phyloP scores from a whole-genome alignment of 805 yeast species.

The Teunomyces gatunensis region DNA sequence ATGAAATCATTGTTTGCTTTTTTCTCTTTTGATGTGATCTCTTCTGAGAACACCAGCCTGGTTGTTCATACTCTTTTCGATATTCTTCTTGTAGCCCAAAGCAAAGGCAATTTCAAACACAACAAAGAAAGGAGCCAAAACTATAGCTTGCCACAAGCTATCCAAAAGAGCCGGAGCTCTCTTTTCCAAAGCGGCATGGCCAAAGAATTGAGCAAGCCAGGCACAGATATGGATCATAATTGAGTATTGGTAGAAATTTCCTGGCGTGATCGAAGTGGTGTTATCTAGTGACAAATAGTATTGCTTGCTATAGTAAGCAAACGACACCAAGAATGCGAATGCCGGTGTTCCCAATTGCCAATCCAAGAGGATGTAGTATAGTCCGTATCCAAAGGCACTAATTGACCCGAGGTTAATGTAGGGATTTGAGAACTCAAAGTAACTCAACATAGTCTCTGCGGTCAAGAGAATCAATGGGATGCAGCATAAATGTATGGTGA shows the following conservation, averaged over 20 bases:
- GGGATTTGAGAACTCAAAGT: conserved; percentile 18
- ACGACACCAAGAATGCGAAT: conserved; percentile 19
- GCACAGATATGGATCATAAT: conserved; percentile 47
- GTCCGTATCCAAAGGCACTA: conserved; percentile 46
- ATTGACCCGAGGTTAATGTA: conserved; percentile 47
- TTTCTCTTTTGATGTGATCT: conserved; percentile 24
- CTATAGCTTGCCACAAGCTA: conserved; percentile 78
- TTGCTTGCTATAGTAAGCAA: conserved; percentile 20
- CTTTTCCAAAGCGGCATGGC: conserved; percentile 80
- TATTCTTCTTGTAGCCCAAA: conserved; percentile 57
- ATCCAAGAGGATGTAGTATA: conserved; percentile 62
- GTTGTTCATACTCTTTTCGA: conserved; percentile 49
- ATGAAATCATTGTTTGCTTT: not conserved
- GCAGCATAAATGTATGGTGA: conserved; percentile 70
- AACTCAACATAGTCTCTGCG: conserved; percentile 35
- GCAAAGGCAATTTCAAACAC: conserved; percentile 70
- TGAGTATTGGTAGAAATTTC: conserved; percentile 28
- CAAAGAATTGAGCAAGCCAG: conserved; percentile 85
- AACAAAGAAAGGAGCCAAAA: conserved; percentile 89
- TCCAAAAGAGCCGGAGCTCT: conserved; percentile 87
- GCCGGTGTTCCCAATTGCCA: conserved; percentile 35
- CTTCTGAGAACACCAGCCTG: conserved; percentile 40
- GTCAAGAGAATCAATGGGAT: conserved; percentile 75
- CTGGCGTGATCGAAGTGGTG: conserved; percentile 6
- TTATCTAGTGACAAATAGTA: conserved; percentile 20